Conservation (phyloP, 306 rosid species). For the Urtica urens region DNA sequence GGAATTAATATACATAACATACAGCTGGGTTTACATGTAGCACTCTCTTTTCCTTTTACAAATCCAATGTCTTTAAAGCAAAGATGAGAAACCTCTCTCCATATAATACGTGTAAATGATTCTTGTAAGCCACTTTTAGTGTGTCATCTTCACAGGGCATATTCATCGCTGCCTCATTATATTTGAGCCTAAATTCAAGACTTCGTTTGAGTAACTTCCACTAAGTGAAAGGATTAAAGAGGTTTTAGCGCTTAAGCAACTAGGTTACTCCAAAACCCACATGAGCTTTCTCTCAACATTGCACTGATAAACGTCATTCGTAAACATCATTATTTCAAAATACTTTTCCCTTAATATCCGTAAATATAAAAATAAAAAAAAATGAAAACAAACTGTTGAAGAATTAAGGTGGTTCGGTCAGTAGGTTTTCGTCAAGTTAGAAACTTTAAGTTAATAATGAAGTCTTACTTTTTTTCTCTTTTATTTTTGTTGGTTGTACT, state of each 20-base stretch:
- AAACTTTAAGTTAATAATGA: too few species aligned
- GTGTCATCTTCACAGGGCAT: slow-evolving; percentile 33
- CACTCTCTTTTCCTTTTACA: background rate
- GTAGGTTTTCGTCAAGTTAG: too few species aligned
- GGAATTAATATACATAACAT: too few species aligned
- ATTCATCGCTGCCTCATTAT: slow-evolving; percentile 21
- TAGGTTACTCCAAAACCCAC: slow-evolving; percentile 19
- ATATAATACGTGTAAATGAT: slow-evolving; percentile 8
- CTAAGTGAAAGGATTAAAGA: slow-evolving; percentile 27
- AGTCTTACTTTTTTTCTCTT: too few species aligned
- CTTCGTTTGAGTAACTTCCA: slow-evolving; percentile 29
- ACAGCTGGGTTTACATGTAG: slow-evolving; percentile 18
- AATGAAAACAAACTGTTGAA: too few species aligned
- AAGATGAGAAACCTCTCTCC: slow-evolving; percentile 35
- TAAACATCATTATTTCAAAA: slow-evolving; percentile 4
- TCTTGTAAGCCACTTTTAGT: slow-evolving; percentile 70
- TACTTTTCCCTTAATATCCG: background rate
- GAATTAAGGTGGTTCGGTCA: too few species aligned
- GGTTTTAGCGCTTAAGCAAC: slow-evolving; percentile 82
- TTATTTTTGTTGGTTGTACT: too few species aligned
- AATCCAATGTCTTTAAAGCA: slow-evolving; percentile 51
- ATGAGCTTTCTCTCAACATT: slow-evolving; percentile 37
- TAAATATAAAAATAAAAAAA: background rate
- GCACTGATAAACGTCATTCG: slow-evolving; percentile 5
- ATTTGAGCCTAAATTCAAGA: slow-evolving; percentile 15